Base-by-base conservation (phyloP, 148 eudicot species). In the Nyssa sinensis region DNA sequence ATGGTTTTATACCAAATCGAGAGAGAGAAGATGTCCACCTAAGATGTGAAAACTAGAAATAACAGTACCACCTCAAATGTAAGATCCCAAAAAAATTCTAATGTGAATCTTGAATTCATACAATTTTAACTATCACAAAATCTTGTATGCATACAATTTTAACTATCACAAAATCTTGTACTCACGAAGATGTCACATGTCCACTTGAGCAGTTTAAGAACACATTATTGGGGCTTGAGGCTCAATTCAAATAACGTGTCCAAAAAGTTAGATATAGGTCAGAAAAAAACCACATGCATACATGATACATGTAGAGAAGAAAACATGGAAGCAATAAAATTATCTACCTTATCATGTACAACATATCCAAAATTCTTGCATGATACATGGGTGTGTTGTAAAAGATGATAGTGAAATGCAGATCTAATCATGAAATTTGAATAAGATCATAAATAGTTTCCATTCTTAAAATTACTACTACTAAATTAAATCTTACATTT, bases 401-500 rank as follows among this genome's bases (percentile, higher is more conserved):
- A 32, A 35, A 28, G 74, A 44, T 31, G 39, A 34, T 47, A 47
- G 34, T 34, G 68, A 65, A 67, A 32, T 58, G n/a, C 37, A 62
- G n/a, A 8, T n/a, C 39, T 30, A 69, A 30, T 60, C 27, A 53
- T 12, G 51, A 14, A 14, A 44, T 44, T 44, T 44, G 12, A 44
- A 44, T 23, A 7, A 34, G 34, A 34, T 23, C 34, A 61, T n/a
- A 7, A 65, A 21, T 7, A 34, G 2, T 65, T 61, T 60, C 2
- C 10, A 5, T 8, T 73, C 17, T 73, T 27, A 32, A 33, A 34
- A 16, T 33, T 16, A 14, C 37, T 64, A 2, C 51, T 66, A 34
- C 24, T 24, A 19, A 49, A 14, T 2, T 14, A 55, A 68, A 51
- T 55, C 97, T 84, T 79, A 93, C 96, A 59, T 94, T 96, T 86